Evolutionary conservation across 768 basidiomycete species (phyloP).

Genomic region (Lentinula detonsa): DNA sequence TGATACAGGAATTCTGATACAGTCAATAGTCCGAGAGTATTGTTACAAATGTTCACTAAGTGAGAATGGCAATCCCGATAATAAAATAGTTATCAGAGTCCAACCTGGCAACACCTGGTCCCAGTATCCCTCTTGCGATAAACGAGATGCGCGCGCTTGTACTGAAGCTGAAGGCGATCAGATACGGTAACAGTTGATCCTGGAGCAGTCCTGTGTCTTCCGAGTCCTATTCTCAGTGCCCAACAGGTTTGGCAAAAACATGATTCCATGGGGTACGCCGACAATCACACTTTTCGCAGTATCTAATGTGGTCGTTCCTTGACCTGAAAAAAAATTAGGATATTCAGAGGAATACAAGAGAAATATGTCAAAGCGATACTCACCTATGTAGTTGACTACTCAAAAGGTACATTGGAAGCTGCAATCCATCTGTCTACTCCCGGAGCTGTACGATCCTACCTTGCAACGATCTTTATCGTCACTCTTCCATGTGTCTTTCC

Average conservation of each 20-base stretch:
- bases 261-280: neutral
- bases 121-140: neutral
- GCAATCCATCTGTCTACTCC: neutral
- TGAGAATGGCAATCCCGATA: neutral
- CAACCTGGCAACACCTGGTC: neutral
- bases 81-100: neutral
- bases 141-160: neutral
- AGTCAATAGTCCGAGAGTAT: too few relatives aligned
- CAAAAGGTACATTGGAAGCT: neutral
- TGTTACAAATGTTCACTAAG: too few relatives aligned
- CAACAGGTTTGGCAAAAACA: neutral
- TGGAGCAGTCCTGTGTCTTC: neutral
- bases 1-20: too few relatives aligned
- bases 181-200: neutral
- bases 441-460: neutral
- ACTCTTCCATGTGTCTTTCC: neutral
- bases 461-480: neutral
- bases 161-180: neutral
- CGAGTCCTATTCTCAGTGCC: neutral
- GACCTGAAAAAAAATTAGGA: neutral
- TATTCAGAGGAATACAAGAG: neutral
- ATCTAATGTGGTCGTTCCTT: neutral
- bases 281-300: neutral
- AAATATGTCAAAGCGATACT: neutral
- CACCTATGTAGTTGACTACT: neutral